Evolutionary conservation across 2,329 filamentous ascomycete genomes (phyloP).

Genomic region (Neofusicoccum sp.): DNA sequence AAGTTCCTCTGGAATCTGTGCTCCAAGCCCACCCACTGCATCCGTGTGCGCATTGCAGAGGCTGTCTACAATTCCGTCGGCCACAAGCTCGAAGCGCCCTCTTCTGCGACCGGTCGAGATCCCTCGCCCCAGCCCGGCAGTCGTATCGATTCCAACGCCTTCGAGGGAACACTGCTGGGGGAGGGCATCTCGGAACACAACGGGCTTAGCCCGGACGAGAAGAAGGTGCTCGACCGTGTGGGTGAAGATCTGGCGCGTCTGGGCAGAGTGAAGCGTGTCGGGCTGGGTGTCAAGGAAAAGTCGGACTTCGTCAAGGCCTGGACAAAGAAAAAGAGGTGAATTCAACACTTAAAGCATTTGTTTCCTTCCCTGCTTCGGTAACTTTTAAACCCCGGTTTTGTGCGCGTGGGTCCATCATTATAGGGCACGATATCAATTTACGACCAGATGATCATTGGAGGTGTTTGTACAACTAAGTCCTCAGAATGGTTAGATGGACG

Average conservation of each 20-base stretch:
- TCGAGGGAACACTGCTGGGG: background rate
- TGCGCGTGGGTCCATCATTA: no score
- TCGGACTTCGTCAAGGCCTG: constrained; percentile 76
- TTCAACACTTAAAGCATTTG: background rate
- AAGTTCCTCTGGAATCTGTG: constrained; percentile 85
- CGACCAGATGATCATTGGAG: no score
- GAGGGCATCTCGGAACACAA: constrained; percentile 29
- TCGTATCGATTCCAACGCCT: background rate
- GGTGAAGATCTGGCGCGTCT: constrained; percentile 85
- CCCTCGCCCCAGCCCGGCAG: background rate
- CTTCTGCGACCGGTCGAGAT: background rate
- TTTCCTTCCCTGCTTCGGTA: no score
- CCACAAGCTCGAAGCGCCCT: background rate
- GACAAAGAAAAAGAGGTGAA: constrained; percentile 47
- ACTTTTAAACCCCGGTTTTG: no score
- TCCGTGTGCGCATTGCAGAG: constrained; percentile 88
- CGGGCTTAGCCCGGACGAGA: constrained; percentile 59
- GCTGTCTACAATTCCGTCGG: constrained; percentile 53
- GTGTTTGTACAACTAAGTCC: constrained; percentile 6
- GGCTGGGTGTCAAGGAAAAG: constrained; percentile 82
- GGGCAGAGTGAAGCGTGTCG: constrained; percentile 85
- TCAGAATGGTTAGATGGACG: background rate
- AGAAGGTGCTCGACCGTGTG: constrained; percentile 73
- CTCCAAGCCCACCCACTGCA: constrained; percentile 81
- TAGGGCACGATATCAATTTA: no score